These are phyloP conservation scores for Eimeria maxima DNA, from an alignment of 169 alveolate genomes.

Conservation along the genomic window DNA sequence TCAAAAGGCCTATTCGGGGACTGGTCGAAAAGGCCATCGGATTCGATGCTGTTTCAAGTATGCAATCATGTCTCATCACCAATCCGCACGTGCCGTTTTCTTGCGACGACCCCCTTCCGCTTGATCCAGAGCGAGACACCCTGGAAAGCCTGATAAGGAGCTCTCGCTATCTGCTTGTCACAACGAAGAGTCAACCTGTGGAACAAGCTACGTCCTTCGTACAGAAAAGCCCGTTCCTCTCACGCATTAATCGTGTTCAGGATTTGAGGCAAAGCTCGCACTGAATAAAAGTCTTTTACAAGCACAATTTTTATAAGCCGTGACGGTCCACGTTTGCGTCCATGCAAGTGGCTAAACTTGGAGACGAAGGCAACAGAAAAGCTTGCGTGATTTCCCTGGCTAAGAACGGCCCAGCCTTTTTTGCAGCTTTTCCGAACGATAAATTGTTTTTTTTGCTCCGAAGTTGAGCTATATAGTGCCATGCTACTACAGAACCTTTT, in stretches of 20 bases:
- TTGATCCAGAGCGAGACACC: slow-evolving; percentile 8
- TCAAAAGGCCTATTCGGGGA: slow-evolving; percentile 3
- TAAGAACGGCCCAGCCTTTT: background rate
- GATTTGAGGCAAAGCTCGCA: slow-evolving; percentile 35
- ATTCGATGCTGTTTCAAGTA: background rate
- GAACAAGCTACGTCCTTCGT: slow-evolving; percentile 1
- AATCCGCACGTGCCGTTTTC: slow-evolving; percentile 11
- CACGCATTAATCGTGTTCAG: slow-evolving; percentile 45
- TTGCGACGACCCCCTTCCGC: slow-evolving; percentile 20
- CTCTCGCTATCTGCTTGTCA: slow-evolving; percentile 46
- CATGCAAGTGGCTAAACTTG: background rate
- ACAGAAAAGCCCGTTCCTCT: slow-evolving; percentile 37
- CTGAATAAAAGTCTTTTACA: slow-evolving; percentile 4
- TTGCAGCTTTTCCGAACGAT: background rate
- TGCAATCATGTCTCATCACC: slow-evolving; percentile 47
- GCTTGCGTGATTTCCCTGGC: background rate
- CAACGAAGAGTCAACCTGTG: slow-evolving; percentile 29
- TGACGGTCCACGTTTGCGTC: slow-evolving; percentile 2
- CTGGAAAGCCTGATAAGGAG: background rate
- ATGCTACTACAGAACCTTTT: background rate
- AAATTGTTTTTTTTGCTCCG: slow-evolving; percentile 14
- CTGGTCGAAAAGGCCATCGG: slow-evolving; percentile 48
- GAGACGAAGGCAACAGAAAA: background rate
- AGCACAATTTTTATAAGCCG: slow-evolving; percentile 18
- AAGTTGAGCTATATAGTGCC: slow-evolving; percentile 13